These are phyloP conservation scores for Glarea lozoyensis DNA, from an alignment of 495 filamentous ascomycete species.

Conservation along the genomic window DNA sequence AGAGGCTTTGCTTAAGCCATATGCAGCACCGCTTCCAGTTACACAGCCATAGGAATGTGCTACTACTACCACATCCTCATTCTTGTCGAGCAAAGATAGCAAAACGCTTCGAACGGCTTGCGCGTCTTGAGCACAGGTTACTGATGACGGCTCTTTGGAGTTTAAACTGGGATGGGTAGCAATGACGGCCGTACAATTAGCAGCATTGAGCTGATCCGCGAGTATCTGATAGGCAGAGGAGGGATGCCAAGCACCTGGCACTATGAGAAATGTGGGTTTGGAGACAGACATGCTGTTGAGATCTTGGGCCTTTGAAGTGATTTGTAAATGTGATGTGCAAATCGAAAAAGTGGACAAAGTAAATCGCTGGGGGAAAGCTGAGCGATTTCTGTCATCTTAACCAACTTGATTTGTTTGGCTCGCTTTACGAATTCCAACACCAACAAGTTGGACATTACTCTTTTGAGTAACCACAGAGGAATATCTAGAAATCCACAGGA, in stretches of 20 bases:
- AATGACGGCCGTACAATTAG: background rate
- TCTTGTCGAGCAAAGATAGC: background rate
- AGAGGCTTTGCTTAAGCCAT: constrained; percentile 28
- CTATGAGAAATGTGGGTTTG: background rate
- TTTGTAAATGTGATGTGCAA: too few relatives aligned
- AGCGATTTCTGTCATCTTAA: too few relatives aligned
- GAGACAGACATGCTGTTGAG: too few relatives aligned
- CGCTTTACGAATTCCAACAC: too few relatives aligned
- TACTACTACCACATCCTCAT: constrained; percentile 19
- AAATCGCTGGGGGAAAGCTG: too few relatives aligned
- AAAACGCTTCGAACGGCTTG: background rate
- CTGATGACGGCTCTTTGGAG: background rate
- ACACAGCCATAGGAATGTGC: constrained; percentile 31
- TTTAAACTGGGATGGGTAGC: background rate
- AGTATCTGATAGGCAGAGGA: background rate
- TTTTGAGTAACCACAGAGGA: too few relatives aligned
- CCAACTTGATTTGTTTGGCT: too few relatives aligned
- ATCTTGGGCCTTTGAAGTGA: too few relatives aligned
- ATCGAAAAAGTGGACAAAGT: too few relatives aligned
- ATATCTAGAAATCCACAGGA: too few relatives aligned
- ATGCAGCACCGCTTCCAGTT: constrained; percentile 22
- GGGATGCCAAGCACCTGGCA: constrained; percentile 2
- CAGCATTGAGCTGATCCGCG: background rate
- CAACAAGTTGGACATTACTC: too few relatives aligned
- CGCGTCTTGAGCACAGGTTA: background rate